Evolutionary conservation across 164 flowering plant species (phyloP), one percentile per base, ranked within the genome.

Genomic region (Chimonanthus praecox): DNA sequence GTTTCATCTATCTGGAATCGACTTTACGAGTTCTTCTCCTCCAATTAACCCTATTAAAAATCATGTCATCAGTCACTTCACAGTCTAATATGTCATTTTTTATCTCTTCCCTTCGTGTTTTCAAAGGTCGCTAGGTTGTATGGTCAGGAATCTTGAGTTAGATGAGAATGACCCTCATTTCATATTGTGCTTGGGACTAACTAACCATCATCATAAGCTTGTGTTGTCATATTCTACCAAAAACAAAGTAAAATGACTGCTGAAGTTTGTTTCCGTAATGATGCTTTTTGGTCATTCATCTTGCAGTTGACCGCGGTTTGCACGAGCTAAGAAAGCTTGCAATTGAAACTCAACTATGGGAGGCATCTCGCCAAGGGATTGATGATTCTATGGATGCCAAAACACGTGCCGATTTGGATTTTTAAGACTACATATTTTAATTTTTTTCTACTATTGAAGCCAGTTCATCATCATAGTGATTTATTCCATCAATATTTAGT

Each of bases 251-350:
- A 15, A 54, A 54, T 54, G 3, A 54, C 16, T 11, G 60, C 5
- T 54, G 10, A 9, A 2, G n/a, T 54, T 3, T 54, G 16, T 13
- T 54, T 54, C 60, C 16, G n/a, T 54, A 54, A 54, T 54, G 16
- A 2, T 54, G 16, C 16, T 54, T 13, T n/a, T 13, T 54, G 16
- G 2, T 54, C 16, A n/a, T 54, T 54, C 11, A 46, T 50, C 6
- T 21, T 47, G n/a, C 90, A 94, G 98, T 84, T 80, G 94, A 89
- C 74, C 83, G 90, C 0, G 97, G 98, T 4, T 82, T 94, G n/a
- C 9, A 81, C 74, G 99, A 94, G 85, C 82, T 94, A 20, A 83
- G 81, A 87, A 94, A 89, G 82, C 71, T 94, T 18, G 92, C 90
- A 20, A 80, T 94, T 58, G 98, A 94, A 79, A 78, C 77, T 61